Percentiles rank a stretch among this genome's conserved stretches.
Evolutionary conservation across 73 alveolate species (phyloP).

Genomic region (Stentor coeruleus): DNA sequence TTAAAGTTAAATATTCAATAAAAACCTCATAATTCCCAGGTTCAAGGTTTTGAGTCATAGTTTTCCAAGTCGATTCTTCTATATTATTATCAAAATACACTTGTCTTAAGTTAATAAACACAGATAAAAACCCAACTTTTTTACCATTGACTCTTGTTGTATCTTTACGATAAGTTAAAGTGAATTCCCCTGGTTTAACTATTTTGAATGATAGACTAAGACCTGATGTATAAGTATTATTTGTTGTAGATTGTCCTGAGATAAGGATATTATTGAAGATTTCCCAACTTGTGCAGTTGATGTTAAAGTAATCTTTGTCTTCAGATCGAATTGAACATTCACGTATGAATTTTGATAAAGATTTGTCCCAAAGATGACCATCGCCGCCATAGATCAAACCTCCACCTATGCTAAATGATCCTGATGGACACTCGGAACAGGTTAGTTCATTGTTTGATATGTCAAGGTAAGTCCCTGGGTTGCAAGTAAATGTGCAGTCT

Average conservation of each 20-base stretch:
- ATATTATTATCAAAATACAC: neutral
- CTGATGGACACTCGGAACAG: conserved; percentile 17
- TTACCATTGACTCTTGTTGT: neutral
- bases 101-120: neutral
- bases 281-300: neutral
- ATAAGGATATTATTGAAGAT: neutral
- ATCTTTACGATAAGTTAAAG: neutral
- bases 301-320: neutral
- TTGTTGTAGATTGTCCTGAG: neutral
- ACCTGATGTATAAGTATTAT: neutral
- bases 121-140: neutral
- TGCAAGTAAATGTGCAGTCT: neutral
- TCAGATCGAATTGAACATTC: neutral
- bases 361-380: neutral
- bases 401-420: neutral
- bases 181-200: neutral
- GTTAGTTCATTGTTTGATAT: neutral
- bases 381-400: conserved; percentile 5
- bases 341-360: neutral
- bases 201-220: neutral
- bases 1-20: neutral
- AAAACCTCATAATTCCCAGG: neutral
- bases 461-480: neutral
- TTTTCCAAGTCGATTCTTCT: neutral
- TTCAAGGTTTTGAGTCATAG: neutral